A percentile compares a stretch with the other conserved stretches of the same genome.
phyloP scores from a whole-genome alignment of 108 stramenopile genomes.

The Cyclotella atomus region DNA sequence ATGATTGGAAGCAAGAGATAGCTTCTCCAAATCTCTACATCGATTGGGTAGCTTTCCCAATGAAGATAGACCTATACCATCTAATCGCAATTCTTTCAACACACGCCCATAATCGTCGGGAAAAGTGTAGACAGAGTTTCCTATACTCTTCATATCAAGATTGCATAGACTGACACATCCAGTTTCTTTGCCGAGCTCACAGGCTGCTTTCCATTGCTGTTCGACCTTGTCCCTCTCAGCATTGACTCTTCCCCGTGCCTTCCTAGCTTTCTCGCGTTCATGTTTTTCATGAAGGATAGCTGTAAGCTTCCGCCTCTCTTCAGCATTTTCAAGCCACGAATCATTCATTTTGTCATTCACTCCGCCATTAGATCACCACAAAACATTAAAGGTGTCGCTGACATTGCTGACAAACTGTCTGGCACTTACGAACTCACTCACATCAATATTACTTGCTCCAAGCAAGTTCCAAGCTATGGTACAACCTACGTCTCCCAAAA shows the following conservation, averaged over 20 bases:
- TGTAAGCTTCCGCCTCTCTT: conserved; percentile 21
- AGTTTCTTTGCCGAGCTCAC: conserved; percentile 13
- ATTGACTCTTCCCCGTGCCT: background rate
- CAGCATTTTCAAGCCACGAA: conserved; percentile 17
- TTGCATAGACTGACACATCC: conserved; percentile 25
- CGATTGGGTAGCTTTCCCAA: conserved; percentile 8
- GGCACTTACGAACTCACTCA: too few relatives aligned
- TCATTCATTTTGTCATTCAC: background rate
- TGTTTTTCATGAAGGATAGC: conserved; percentile 13
- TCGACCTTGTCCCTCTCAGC: conserved; percentile 5
- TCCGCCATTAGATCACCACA: background rate
- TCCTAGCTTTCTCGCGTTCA: background rate
- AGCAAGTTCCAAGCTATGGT: too few relatives aligned
- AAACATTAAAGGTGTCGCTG: too few relatives aligned
- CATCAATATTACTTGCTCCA: too few relatives aligned
- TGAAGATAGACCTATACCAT: conserved; percentile 20
- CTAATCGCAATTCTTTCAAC: conserved; percentile 15
- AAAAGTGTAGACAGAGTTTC: conserved; percentile 31
- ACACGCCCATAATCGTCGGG: conserved; percentile 10
- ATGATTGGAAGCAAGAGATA: conserved; percentile 42
- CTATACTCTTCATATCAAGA: conserved; percentile 21
- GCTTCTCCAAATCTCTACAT: conserved; percentile 22
- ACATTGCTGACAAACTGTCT: too few relatives aligned
- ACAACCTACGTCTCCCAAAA: too few relatives aligned
- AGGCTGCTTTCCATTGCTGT: conserved; percentile 25